Conservation (phyloP, 2,329 filamentous ascomycete genomes). For the Penicillium sp. region DNA sequence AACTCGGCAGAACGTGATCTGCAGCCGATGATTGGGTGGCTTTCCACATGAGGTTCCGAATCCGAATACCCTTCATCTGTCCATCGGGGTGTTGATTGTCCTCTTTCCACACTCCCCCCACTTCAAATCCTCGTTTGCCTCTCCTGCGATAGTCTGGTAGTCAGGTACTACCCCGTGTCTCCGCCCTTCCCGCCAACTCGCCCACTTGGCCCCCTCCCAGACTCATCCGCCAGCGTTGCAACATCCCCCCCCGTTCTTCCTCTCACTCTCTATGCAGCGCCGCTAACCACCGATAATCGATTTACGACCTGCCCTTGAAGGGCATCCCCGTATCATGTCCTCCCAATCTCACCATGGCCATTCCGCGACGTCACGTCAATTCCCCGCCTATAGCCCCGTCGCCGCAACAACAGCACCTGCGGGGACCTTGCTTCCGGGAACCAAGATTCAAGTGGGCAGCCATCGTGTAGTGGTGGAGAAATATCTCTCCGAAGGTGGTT, state of each 20-base stretch:
- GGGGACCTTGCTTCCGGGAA: slow-evolving; percentile 87
- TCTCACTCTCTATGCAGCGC: slow-evolving; percentile 23
- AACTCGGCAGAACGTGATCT: slow-evolving; percentile 23
- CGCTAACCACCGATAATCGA: slow-evolving; percentile 16
- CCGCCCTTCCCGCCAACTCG: slow-evolving; percentile 20
- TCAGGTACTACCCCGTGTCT: slow-evolving; percentile 21
- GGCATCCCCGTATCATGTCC: slow-evolving; percentile 33
- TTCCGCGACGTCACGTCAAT: slow-evolving; percentile 28
- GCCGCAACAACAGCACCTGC: slow-evolving; percentile 49
- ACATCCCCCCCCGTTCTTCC: slow-evolving; percentile 13
- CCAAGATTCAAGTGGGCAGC: slow-evolving; percentile 91
- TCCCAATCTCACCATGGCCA: slow-evolving; percentile 32
- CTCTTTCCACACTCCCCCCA: slow-evolving; percentile 10
- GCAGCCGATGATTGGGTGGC: slow-evolving; percentile 25
- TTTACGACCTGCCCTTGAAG: slow-evolving; percentile 27
- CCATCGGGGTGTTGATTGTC: slow-evolving; percentile 7
- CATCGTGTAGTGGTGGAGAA: slow-evolving; percentile 93
- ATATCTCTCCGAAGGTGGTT: slow-evolving; percentile 96
- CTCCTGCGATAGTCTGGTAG: slow-evolving; percentile 20
- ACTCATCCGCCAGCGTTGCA: slow-evolving; percentile 5
- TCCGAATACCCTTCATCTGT: slow-evolving; percentile 9
- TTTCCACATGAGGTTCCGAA: slow-evolving; percentile 21
- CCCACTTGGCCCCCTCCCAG: slow-evolving; percentile 11
- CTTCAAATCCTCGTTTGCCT: slow-evolving; percentile 3
- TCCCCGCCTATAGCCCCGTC: slow-evolving; percentile 36